phyloP scores from a whole-genome alignment of 331 rosid genomes.

The Stylosanthes scabra region DNA sequence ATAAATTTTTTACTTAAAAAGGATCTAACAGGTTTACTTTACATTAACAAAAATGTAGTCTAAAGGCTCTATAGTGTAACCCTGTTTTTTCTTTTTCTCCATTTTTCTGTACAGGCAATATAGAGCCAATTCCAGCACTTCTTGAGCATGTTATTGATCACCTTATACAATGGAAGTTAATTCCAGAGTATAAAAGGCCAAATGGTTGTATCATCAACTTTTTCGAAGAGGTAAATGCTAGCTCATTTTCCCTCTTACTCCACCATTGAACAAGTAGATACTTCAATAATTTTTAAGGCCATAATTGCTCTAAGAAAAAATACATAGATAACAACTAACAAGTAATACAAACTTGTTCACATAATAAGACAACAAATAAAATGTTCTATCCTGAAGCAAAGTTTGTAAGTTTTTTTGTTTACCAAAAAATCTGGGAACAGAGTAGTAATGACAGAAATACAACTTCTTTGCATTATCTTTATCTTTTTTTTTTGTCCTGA shows the following conservation, averaged over 20 bases:
- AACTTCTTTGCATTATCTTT: too few species aligned
- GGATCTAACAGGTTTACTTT: conserved; percentile 26
- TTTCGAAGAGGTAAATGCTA: conserved; percentile 85
- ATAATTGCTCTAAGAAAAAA: too few species aligned
- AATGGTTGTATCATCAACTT: conserved; percentile 94
- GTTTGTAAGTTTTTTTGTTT: too few species aligned
- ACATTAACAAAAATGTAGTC: conserved; percentile 18
- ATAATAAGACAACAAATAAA: too few species aligned
- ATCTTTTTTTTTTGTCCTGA: too few species aligned
- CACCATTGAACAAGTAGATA: conserved; percentile 38
- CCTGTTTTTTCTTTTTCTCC: conserved; percentile 17
- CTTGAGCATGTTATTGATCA: conserved; percentile 86
- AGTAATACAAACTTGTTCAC: too few species aligned
- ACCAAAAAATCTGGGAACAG: too few species aligned
- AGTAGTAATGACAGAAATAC: too few species aligned
- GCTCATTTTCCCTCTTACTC: conserved; percentile 39
- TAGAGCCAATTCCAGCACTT: conserved; percentile 89
- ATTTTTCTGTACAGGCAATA: conserved; percentile 58
- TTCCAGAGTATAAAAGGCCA: conserved; percentile 97
- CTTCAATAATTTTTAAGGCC: conserved; percentile 28
- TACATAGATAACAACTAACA: too few species aligned
- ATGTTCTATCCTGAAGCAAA: too few species aligned
- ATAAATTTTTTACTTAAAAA: conserved; percentile 30
- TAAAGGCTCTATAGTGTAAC: background rate
- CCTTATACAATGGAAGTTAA: conserved; percentile 86